Evolutionary conservation across 1,284 basidiomycete species (phyloP).

Genomic region (Heterobasidion occidentale): DNA sequence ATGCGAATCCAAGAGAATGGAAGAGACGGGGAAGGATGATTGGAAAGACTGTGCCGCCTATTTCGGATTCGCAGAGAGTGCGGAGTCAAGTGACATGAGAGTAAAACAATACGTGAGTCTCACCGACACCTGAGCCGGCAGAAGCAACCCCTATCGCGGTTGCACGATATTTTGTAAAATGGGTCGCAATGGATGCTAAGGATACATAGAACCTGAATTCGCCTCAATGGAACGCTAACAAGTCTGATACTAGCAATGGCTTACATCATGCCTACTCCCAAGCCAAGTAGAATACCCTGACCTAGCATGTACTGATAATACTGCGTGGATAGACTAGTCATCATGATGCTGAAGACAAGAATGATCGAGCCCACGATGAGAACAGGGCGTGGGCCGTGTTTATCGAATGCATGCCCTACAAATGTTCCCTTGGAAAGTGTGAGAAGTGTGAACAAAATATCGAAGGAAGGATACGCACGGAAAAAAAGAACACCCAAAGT

Average conservation of each 20-base stretch:
- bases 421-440: conserved; percentile 18
- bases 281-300: conserved; percentile 27
- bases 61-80: not conserved
- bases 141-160: conserved; percentile 46
- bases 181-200: conserved; percentile 29
- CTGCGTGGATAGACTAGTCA: conserved; percentile 26
- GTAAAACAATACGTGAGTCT: not conserved
- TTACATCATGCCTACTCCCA: conserved; percentile 28
- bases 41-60: conserved; percentile 61
- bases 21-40: conserved; percentile 58
- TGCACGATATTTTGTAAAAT: conserved; percentile 46
- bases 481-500: conserved; percentile 24
- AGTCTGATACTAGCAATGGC: conserved; percentile 7
- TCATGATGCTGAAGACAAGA: conserved; percentile 27
- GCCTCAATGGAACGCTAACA: not conserved
- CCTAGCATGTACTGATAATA: conserved; percentile 30
- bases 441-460: not conserved
- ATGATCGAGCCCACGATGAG: conserved; percentile 24
- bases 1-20: conserved; percentile 45
- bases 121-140: conserved; percentile 13
- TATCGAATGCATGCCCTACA: conserved; percentile 22
- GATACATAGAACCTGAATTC: conserved; percentile 21
- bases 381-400: conserved; percentile 21
- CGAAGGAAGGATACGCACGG: conserved; percentile 22
- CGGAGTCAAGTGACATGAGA: not conserved